These are phyloP conservation scores for Penicillium freii DNA, from an alignment of 2,329 filamentous ascomycete genomes.

Conservation along the genomic window DNA sequence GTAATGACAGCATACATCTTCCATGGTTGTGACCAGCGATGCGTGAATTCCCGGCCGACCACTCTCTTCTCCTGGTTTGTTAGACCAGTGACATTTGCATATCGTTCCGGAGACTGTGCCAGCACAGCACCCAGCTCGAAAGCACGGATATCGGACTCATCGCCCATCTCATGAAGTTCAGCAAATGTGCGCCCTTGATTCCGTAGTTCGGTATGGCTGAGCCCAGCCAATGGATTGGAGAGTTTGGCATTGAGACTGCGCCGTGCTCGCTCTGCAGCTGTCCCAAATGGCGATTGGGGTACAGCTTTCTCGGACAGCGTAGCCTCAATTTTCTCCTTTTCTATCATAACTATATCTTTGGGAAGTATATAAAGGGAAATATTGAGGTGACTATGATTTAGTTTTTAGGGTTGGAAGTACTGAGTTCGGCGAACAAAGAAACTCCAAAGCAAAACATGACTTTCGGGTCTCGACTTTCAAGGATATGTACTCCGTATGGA, in stretches of 20 bases:
- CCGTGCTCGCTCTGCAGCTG: constrained; percentile 41
- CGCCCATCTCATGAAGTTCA: constrained; percentile 53
- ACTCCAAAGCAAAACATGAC: not conserved
- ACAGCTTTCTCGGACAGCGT: constrained; percentile 16
- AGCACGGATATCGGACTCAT: constrained; percentile 56
- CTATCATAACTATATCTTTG: not conserved
- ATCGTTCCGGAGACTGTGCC: constrained; percentile 54
- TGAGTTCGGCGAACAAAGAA: constrained; percentile 1
- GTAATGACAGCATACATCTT: constrained; percentile 66
- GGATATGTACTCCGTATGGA: not conserved
- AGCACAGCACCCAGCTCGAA: constrained; percentile 61
- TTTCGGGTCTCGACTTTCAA: not conserved
- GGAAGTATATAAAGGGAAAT: not conserved
- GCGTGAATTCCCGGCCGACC: constrained; percentile 59
- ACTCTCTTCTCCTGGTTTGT: constrained; percentile 58
- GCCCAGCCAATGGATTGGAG: constrained; percentile 54
- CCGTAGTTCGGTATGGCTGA: constrained; percentile 51
- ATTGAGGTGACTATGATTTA: not conserved
- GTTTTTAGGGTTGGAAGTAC: not conserved
- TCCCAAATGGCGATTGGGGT: constrained; percentile 27
- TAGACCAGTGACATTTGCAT: constrained; percentile 53
- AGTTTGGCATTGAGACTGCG: constrained; percentile 51
- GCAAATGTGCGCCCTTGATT: constrained; percentile 60
- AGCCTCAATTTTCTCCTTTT: not conserved
- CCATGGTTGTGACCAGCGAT: constrained; percentile 68